These are phyloP conservation scores for Blastomyces percursus DNA, from an alignment of 2,329 filamentous ascomycete species.

Conservation along the genomic window DNA sequence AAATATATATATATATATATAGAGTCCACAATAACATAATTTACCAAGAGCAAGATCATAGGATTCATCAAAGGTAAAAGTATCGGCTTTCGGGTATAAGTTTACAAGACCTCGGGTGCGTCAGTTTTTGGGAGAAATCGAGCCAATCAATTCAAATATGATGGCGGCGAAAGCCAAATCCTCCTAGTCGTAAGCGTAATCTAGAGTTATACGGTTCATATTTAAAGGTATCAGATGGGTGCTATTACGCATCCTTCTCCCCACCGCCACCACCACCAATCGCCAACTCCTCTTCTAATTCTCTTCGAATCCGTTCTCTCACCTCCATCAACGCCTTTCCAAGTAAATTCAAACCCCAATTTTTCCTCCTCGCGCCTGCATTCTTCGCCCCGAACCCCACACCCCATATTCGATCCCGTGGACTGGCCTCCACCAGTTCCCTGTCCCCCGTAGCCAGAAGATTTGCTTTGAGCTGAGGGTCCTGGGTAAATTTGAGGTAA, in stretches of 20 bases:
- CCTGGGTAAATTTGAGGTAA: slow-evolving; percentile 26
- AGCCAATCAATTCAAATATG: background rate
- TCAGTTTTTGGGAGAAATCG: background rate
- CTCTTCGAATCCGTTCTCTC: slow-evolving; percentile 18
- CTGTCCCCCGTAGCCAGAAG: slow-evolving; percentile 23
- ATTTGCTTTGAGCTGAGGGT: slow-evolving; percentile 18
- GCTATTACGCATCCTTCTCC: background rate
- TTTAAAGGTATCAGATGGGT: no score
- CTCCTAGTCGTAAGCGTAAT: no score
- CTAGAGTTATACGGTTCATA: no score
- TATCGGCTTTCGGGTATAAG: background rate
- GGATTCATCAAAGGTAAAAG: background rate
- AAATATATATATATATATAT: no score
- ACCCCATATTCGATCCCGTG: slow-evolving; percentile 27
- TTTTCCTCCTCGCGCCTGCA: slow-evolving; percentile 19
- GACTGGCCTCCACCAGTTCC: slow-evolving; percentile 27
- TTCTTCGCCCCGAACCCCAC: slow-evolving; percentile 24
- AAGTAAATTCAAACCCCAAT: slow-evolving; percentile 26
- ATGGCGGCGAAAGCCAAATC: background rate
- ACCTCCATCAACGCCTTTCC: slow-evolving; percentile 27
- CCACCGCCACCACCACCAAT: background rate
- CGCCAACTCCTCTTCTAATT: slow-evolving; percentile 5
- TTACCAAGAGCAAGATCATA: background rate
- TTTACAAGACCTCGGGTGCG: background rate
- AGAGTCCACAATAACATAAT: no score